These are phyloP conservation scores for Pseudogymnoascus sp. DNA, from an alignment of 2,329 filamentous ascomycete genomes.

Conservation along the genomic window DNA sequence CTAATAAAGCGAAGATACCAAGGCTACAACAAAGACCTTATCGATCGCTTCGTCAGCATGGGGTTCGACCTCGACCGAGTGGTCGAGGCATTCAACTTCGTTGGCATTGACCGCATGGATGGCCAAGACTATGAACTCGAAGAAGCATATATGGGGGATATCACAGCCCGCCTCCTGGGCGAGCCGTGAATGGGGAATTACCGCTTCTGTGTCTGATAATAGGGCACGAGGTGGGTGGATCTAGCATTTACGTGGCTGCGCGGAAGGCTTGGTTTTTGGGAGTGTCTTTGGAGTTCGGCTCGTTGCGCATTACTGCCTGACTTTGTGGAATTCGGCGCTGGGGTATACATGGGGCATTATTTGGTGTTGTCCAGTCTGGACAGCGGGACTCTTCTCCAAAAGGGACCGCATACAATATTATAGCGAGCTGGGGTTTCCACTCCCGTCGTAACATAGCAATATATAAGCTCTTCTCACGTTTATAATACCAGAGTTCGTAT, in stretches of 20 bases:
- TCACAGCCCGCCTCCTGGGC: constrained; percentile 76
- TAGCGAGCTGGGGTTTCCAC: neutral
- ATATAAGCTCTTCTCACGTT: neutral
- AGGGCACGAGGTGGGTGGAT: neutral
- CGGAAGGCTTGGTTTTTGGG: neutral
- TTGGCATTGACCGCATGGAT: constrained; percentile 70
- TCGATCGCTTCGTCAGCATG: constrained; percentile 82
- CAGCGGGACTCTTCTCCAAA: neutral
- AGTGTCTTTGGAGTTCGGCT: neutral
- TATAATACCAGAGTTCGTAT: neutral
- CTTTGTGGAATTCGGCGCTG: neutral
- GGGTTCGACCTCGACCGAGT: constrained; percentile 85
- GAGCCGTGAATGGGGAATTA: constrained; percentile 42
- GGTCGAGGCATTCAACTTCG: constrained; percentile 71
- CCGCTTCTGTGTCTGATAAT: neutral
- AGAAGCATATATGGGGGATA: constrained; percentile 81
- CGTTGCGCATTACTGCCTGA: constrained; percentile 3
- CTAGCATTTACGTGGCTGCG: constrained; percentile 4
- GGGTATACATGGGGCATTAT: neutral
- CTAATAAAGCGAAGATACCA: constrained; percentile 56
- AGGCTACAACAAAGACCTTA: constrained; percentile 77
- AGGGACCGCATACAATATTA: neutral
- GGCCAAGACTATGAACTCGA: constrained; percentile 82
- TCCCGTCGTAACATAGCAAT: neutral
- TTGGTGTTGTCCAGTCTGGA: neutral